Evolutionary conservation across 2,329 filamentous ascomycete genomes (phyloP).

Genomic region (Fusarium sarcochroum): DNA sequence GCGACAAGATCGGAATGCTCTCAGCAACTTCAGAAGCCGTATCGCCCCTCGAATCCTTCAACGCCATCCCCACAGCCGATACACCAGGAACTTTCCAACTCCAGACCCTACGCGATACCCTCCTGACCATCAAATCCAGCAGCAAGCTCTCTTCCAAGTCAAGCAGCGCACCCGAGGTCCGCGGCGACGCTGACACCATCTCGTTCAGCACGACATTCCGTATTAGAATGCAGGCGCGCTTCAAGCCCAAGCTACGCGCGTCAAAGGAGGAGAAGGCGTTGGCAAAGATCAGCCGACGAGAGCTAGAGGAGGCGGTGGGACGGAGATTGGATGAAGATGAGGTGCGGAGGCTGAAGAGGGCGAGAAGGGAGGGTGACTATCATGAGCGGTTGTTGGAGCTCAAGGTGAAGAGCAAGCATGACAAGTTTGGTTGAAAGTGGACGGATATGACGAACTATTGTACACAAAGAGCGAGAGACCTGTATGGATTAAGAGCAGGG

Average conservation of each 20-base stretch:
- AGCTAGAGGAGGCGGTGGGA: slow-evolving; percentile 86
- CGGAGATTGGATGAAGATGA: slow-evolving; percentile 86
- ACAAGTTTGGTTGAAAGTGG: slow-evolving; percentile 73
- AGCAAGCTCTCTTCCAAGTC: slow-evolving; percentile 63
- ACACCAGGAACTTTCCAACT: slow-evolving; percentile 80
- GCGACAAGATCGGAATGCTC: slow-evolving; percentile 85
- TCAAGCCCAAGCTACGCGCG: slow-evolving; percentile 86
- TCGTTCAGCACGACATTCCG: slow-evolving; percentile 80
- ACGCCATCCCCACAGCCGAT: slow-evolving; percentile 73
- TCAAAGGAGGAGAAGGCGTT: slow-evolving; percentile 86
- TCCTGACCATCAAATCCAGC: slow-evolving; percentile 73
- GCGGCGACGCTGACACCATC: slow-evolving; percentile 79
- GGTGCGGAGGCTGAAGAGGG: slow-evolving; percentile 84
- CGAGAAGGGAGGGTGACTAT: slow-evolving; percentile 88
- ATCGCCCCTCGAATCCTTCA: slow-evolving; percentile 85
- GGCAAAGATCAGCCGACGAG: slow-evolving; percentile 87
- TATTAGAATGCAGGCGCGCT: slow-evolving; percentile 94
- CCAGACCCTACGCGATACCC: slow-evolving; percentile 80
- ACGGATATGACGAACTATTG: background rate
- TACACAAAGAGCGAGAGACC: background rate
- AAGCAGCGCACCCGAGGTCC: slow-evolving; percentile 68
- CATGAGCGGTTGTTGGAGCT: slow-evolving; percentile 89
- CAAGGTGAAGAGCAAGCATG: slow-evolving; percentile 93
- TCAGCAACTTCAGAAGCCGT: slow-evolving; percentile 85
- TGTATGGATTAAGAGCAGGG: background rate